A percentile compares a stretch with the other conserved stretches of the same genome.
Evolutionary conservation across 345 rosid species (phyloP).

Genomic region (Camelina neglecta): DNA sequence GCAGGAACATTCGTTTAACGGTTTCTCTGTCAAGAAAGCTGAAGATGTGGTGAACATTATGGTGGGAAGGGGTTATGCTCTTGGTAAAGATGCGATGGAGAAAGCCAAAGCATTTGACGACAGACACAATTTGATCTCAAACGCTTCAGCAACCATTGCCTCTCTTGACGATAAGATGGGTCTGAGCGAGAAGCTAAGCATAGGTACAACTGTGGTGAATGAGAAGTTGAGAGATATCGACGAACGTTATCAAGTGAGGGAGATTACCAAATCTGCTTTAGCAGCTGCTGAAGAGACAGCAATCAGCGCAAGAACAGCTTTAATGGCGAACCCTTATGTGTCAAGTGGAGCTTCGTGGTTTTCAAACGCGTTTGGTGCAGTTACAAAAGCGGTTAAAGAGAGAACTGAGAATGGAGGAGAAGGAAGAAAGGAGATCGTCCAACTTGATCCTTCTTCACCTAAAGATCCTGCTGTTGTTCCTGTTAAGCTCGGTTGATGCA

Average conservation of each 20-base stretch:
- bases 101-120: constrained; percentile 88
- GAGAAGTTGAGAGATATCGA: constrained; percentile 89
- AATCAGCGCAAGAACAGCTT: constrained; percentile 76
- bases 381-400: constrained; percentile 87
- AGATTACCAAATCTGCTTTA: constrained; percentile 86
- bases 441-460: constrained; percentile 42
- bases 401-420: constrained; percentile 67
- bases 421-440: constrained; percentile 68
- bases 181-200: constrained; percentile 75
- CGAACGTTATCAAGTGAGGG: constrained; percentile 87
- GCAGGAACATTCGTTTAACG: constrained; percentile 52
- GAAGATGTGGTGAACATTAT: constrained; percentile 87
- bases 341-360: constrained; percentile 84
- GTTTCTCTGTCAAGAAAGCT: constrained; percentile 73
- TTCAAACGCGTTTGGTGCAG: constrained; percentile 76
- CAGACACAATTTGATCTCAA: constrained; percentile 78
- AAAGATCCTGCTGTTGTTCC: constrained; percentile 44
- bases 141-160: constrained; percentile 81
- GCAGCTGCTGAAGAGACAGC: constrained; percentile 86
- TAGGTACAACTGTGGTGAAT: constrained; percentile 70
- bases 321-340: constrained; percentile 87
- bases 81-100: constrained; percentile 75
- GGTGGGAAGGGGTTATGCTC: constrained; percentile 85
- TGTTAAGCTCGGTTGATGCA: constrained; percentile 34
- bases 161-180: constrained; percentile 85